phyloP scores from a whole-genome alignment of 2,329 filamentous ascomycete genomes.

The Penicillium nordicum region DNA sequence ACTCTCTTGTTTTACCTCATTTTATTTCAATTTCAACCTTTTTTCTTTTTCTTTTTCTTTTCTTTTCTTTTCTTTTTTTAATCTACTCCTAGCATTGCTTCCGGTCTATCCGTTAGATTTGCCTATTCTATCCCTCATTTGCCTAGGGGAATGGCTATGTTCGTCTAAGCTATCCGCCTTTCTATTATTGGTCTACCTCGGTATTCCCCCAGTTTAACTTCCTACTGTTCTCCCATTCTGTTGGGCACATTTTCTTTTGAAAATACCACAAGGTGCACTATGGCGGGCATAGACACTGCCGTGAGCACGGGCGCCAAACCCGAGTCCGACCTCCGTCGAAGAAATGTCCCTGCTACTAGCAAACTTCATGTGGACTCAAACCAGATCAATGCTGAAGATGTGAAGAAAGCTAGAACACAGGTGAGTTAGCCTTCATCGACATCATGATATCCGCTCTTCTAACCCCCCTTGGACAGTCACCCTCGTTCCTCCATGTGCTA shows the following conservation, averaged over 20 bases:
- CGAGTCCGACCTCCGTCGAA: constrained; percentile 38
- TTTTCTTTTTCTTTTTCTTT: constrained; percentile 2
- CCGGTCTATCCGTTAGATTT: constrained; percentile 4
- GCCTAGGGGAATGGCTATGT: constrained; percentile 17
- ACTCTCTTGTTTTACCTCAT: constrained; percentile 10
- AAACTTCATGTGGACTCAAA: constrained; percentile 24
- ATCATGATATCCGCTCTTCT: constrained; percentile 1
- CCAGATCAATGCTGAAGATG: constrained; percentile 26
- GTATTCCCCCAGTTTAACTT: not conserved
- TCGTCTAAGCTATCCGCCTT: constrained; percentile 13
- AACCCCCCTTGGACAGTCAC: constrained; percentile 25
- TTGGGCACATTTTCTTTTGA: not conserved
- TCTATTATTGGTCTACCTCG: constrained; percentile 1
- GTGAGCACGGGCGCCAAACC: constrained; percentile 36
- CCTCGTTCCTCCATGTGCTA: constrained; percentile 39
- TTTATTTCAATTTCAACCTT: not conserved
- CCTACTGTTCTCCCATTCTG: not conserved
- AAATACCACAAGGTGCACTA: constrained; percentile 15
- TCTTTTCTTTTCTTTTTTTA: not conserved
- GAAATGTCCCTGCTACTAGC: constrained; percentile 40
- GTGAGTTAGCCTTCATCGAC: constrained; percentile 21
- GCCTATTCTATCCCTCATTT: constrained; percentile 9
- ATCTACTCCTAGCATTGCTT: constrained; percentile 2
- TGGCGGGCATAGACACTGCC: constrained; percentile 33
- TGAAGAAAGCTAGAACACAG: constrained; percentile 37